Evolutionary conservation across 2,329 filamentous ascomycete species (phyloP), one percentile per base, ranked within the genome.

Genomic region (Cadophora malorum): DNA sequence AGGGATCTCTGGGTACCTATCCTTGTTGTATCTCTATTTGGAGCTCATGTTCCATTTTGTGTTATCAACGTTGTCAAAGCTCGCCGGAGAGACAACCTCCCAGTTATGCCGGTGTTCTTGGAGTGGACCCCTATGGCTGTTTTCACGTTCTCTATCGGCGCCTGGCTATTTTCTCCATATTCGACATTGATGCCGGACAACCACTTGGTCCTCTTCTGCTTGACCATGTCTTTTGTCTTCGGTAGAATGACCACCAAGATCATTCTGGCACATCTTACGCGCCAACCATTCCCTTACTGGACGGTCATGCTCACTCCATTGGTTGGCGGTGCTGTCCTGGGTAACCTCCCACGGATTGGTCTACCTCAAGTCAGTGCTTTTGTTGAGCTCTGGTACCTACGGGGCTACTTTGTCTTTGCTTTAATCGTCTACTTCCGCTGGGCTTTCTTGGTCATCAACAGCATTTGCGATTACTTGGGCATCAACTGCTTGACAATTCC

Each of bases 161-260:
- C 91, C 14, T 99, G 96, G 96, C 83, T 98, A 3, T 96, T 92
- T 78, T 96, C 93, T 19, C 94, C 95, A 0, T 88, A 97, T 82
- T 97, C 94, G 68, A 90, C 87, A 12, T 81, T 99, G 47, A 86
- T 96, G 77, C 81, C 82, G 45, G 89, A 97, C 69, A 97, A 98
- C 81, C 92, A 96, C 76, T 87, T 99, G 1, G 89, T 96, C 12
- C 87, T 98, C 58, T 97, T 97, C 80, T 97, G 94, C 82, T 81
- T 97, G 69, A 97, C 93, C 68, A 91, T 98, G 85, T 92, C 93
- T n/a, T 94, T 98, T 75, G 96, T 97, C 68, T 98, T 99, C 79
- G 96, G 96, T 45, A 91, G 96, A 73, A 94, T 99, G 90, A 98
- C 96, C 0, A 99, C 96, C 49, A 99, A 98, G 84, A 98, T 98